These are phyloP conservation scores for Mortierella sp. DNA, from an alignment of 371 early-diverging fungal species.

Conservation along the genomic window DNA sequence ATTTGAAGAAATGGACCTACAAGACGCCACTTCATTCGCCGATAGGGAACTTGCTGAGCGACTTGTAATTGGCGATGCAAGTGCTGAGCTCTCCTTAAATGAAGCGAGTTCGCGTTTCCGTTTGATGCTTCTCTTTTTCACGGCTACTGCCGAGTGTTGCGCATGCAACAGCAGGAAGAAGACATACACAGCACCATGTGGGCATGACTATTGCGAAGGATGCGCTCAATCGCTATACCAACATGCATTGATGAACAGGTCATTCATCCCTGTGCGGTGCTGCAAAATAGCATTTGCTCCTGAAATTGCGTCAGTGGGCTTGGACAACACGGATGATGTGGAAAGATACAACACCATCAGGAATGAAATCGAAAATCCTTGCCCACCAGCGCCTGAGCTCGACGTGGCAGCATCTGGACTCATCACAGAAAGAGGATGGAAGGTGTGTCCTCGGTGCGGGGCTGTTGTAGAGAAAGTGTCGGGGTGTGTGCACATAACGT, in stretches of 20 bases:
- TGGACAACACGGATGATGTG: background rate
- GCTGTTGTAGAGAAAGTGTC: conserved; percentile 23
- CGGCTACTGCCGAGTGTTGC: conserved; percentile 17
- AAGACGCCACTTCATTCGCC: background rate
- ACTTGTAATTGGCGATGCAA: conserved; percentile 7
- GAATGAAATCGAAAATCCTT: conserved; percentile 28
- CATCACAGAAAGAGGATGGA: conserved; percentile 27
- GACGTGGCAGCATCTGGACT: conserved; percentile 18
- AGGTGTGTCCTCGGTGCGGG: conserved; percentile 30
- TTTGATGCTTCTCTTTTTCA: background rate
- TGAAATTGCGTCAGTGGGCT: conserved; percentile 9
- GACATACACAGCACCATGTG: conserved; percentile 23
- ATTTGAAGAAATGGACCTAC: conserved; percentile 12
- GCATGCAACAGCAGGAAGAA: conserved; percentile 5
- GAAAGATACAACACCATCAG: conserved; percentile 15
- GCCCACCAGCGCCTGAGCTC: conserved; percentile 12
- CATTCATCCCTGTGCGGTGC: conserved; percentile 40
- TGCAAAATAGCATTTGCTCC: conserved; percentile 10
- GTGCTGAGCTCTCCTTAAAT: conserved; percentile 8
- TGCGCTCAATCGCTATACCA: conserved; percentile 27
- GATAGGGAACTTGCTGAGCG: conserved; percentile 29
- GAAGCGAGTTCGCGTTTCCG: conserved; percentile 6
- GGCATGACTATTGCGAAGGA: conserved; percentile 25
- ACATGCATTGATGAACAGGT: conserved; percentile 19
- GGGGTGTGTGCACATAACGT: conserved; percentile 40